phyloP scores from a whole-genome alignment of 345 rosid genomes.

The Lumnitzera littorea region DNA sequence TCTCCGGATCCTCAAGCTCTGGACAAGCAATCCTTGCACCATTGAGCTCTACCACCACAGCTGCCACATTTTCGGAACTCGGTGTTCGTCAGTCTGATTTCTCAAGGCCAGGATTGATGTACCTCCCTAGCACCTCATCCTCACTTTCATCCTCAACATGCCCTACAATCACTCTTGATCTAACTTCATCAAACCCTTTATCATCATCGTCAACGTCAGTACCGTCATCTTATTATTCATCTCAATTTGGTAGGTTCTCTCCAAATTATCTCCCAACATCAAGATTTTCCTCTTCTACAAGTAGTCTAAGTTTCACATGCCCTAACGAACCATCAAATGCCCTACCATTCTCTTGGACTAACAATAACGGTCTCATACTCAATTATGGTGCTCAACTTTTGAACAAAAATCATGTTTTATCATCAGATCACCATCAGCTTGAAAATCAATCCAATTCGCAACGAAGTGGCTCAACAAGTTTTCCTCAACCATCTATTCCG shows the following conservation, averaged over 20 bases:
- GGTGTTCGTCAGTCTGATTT: constrained; percentile 29
- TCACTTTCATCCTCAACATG: constrained; percentile 44
- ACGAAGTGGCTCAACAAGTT: constrained; percentile 10
- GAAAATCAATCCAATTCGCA: constrained; percentile 18
- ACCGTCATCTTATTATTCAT: neutral
- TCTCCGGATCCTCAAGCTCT: constrained; percentile 49
- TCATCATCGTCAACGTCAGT: constrained; percentile 15
- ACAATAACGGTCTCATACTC: constrained; percentile 4
- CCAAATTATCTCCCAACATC: constrained; percentile 4
- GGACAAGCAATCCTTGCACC: neutral
- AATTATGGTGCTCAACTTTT: neutral
- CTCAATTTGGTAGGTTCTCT: constrained; percentile 8
- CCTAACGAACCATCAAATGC: constrained; percentile 8
- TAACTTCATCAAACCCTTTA: constrained; percentile 25
- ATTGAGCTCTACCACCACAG: constrained; percentile 8
- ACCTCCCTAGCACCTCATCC: constrained; percentile 39
- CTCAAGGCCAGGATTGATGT: constrained; percentile 29
- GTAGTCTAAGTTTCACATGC: constrained; percentile 9
- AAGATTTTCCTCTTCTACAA: constrained; percentile 5
- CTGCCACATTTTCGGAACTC: constrained; percentile 41
- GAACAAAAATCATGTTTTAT: neutral
- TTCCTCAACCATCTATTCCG: constrained; percentile 9
- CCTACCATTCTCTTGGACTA: constrained; percentile 10
- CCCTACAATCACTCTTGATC: constrained; percentile 82
- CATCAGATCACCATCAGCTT: constrained; percentile 3